These are phyloP conservation scores for Cadophora gregata DNA, from an alignment of 2,329 filamentous ascomycete species.

Conservation along the genomic window DNA sequence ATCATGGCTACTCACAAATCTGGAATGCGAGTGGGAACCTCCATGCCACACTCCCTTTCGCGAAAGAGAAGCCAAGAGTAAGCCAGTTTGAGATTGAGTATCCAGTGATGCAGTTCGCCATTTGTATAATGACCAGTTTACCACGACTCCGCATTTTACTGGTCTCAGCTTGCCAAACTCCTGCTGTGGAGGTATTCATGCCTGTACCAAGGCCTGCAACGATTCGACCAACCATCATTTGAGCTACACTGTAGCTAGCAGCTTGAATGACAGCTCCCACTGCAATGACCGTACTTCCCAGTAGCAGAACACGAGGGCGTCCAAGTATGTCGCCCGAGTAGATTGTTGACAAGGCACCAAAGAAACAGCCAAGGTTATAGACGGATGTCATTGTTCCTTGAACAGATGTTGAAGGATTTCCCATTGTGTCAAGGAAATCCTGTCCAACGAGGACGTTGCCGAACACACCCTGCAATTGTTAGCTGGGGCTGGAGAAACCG, in stretches of 20 bases:
- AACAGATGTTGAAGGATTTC: conserved; percentile 46
- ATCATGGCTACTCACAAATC: conserved; percentile 42
- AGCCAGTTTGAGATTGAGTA: conserved; percentile 56
- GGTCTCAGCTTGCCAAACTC: conserved; percentile 57
- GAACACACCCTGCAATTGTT: conserved; percentile 40
- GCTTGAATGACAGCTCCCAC: conserved; percentile 42
- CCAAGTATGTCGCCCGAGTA: conserved; percentile 61
- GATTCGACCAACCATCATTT: conserved; percentile 51
- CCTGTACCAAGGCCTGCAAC: conserved; percentile 49
- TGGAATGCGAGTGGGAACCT: conserved; percentile 45
- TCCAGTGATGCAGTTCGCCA: conserved; percentile 59
- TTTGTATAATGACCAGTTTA: conserved; percentile 43
- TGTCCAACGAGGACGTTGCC: conserved; percentile 51
- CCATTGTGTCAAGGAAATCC: conserved; percentile 50
- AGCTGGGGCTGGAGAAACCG: not conserved
- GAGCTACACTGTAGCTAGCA: conserved; percentile 46
- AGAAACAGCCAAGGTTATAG: conserved; percentile 52
- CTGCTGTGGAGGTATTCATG: conserved; percentile 65
- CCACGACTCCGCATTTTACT: conserved; percentile 33
- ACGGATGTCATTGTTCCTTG: conserved; percentile 51
- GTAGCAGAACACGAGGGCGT: conserved; percentile 59
- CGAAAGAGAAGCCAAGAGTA: conserved; percentile 45
- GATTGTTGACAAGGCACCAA: conserved; percentile 50
- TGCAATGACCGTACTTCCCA: conserved; percentile 49
- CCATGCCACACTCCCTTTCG: conserved; percentile 41